Base-by-base conservation (phyloP, 306 rosid genomes). In the Elaeagnus macrophylla region DNA sequence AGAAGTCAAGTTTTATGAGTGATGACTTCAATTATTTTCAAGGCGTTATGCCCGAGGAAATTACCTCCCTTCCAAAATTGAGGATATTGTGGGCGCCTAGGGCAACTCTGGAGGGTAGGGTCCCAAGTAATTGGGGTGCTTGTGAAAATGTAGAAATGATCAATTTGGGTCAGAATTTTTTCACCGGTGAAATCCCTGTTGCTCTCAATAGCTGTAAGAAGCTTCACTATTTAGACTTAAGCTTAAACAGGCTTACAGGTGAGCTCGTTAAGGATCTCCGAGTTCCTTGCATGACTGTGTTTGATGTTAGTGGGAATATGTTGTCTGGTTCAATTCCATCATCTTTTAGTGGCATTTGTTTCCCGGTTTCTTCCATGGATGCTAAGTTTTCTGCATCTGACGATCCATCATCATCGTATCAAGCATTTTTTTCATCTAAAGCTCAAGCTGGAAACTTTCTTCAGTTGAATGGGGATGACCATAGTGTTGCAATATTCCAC, bases 41-140 rank as follows among this genome's bases (percentile, higher is more conserved):
- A 55, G 97, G 94, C 10, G 15, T 75, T 0, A 60, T 89, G 55
- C 95, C 97, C 6, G 72, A 10, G 67, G 80, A 74, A 61, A 53
- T 86, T 48, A 56, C 84, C 1, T 1, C 53, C 6, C 95, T 89
- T 62, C 94, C 97, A 0, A 77, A 83, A 55, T 69, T 89, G 72
- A 83, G 69, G 67, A 66, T 89, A 39, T 70, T 89, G 60, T 89
- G 97, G 97, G 87, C 84, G 12, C 95, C 97, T 0, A 83, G 80
- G 75, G 85, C 79, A 15, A 89, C 68, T 48, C 73, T 89, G 51
- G 82, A 86, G 64, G 90, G 79, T 35, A 43, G 43, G 42, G 71
- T 89, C 48, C 85, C 85, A 0, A 70, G 61, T 7, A 56, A 46
- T 54, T 86, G 97, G 97, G 84, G 83, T 54, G 47, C 66, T 62